Base-by-base conservation (phyloP, 345 rosid genomes). In the Kandelia obovata region DNA sequence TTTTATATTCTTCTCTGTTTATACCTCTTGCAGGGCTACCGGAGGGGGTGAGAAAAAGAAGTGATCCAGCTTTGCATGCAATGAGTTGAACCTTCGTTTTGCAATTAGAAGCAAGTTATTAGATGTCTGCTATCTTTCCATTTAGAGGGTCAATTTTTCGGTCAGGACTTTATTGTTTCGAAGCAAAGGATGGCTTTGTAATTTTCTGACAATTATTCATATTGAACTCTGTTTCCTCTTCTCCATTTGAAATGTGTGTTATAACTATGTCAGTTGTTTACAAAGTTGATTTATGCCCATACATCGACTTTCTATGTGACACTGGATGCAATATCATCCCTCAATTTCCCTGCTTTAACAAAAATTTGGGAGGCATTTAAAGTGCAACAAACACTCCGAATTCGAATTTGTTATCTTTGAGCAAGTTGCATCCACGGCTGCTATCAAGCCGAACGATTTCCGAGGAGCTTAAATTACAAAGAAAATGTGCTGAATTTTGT, bases 41-140 rank as follows among this genome's bases (percentile, higher is more conserved):
- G 89, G 77, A 1, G 77, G 84, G 62, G 69, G 79, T 3, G 92
- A 87, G 77, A 87, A 87, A 80, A 87, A 87, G 84, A 85, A 83
- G 76, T 87, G 81, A 86, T 55, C 25, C 19, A 0, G 27, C 39
- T 4, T 17, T 65, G 47, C 25, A 26, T 58, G 55, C 1, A 35
- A 27, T 25, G 25, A 23, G 5, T 20, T 9, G 43, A 49, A 25
- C 23, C 9, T 30, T 20, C 35, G 27, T 68, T 35, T 56, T 47
- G 30, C 43, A 17, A 30, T 53, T 77, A 65, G 55, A 64, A 52
- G 62, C 66, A 47, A 26, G 53, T 68, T 58, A 9, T 43, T 43
- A 13, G 52, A 52, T 31, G 37, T 58, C 58, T 64, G 11, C 16
- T 2, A 34, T 72, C 62, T 32, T 64, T 68, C 61, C 65, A 26